Evolutionary conservation across 2,329 filamentous ascomycete genomes (phyloP), one percentile per base, ranked within the genome.

Genomic region (Sporothrix variecibatus): DNA sequence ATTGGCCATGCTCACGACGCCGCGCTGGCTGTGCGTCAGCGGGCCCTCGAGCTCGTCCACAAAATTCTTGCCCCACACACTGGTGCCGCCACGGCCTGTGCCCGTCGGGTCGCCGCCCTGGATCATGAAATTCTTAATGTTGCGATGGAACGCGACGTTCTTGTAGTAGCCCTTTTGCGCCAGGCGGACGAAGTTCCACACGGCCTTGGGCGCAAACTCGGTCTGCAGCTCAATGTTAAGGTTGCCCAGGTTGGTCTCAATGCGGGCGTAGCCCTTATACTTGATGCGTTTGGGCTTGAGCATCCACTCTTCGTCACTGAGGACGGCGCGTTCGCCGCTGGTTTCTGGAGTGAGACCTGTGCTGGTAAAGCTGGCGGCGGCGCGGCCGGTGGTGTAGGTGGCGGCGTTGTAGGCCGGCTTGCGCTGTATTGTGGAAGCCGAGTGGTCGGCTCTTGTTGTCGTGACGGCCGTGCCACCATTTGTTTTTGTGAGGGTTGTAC

Each of bases 241-340:
- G 76, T 95, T 91, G 49, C 96, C 96, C 2, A 93, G 85, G 76
- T 91, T 96, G 0, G 96, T 99, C 77, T 92, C 91, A 64, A 99
- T 89, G n/a, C 94, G 91, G 7, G 93, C 95, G 81, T 97, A 98
- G 34, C 95, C 96, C 79, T 95, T 97, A 78, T 89, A 89, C 83
- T 97, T 97, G 75, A 99, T 91, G 56, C 94, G 90, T 79, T 92
- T 93, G 7, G 95, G 94, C 82, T 94, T 94, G 72, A 99, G 88
- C 93, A 99, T 97, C 83, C 95, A 99, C 81, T 98, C 95, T 83
- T 99, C 96, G 76, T 98, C 94, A 0, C 92, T 94, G 65, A 99
- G 87, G 65, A 97, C 85, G 3, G 96, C 95, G 72, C 95, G 89
- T 79, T 97, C 94, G 78, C 90, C 92, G 73, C 93, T 95, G 0